Evolutionary conservation across 2,329 filamentous ascomycete species (phyloP).

Genomic region (Calonectria pauciramosa): DNA sequence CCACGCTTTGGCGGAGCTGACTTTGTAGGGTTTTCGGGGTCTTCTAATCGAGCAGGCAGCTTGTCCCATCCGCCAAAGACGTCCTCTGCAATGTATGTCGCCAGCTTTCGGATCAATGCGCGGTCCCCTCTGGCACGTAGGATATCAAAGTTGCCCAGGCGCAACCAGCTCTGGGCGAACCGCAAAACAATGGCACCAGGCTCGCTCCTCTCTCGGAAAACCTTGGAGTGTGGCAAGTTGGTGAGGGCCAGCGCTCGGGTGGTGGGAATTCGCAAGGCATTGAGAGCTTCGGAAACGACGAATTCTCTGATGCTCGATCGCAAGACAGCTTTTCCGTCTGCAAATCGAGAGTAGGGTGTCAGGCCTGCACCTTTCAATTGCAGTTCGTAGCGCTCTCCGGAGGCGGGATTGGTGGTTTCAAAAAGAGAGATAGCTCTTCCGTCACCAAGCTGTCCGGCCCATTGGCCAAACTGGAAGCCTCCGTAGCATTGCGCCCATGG

Average conservation of each 20-base stretch:
- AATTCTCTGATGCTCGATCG: conserved; percentile 95
- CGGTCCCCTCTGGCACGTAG: conserved; percentile 85
- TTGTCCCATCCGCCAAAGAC: conserved; percentile 90
- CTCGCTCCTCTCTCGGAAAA: conserved; percentile 84
- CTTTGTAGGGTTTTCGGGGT: conserved; percentile 62
- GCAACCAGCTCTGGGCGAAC: conserved; percentile 92
- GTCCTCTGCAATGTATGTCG: conserved; percentile 88
- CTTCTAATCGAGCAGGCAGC: conserved; percentile 74
- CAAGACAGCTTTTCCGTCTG: conserved; percentile 94
- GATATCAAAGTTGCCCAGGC: conserved; percentile 97
- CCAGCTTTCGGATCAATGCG: conserved; percentile 77
- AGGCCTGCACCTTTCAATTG: conserved; percentile 95
- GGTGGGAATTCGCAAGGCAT: conserved; percentile 87
- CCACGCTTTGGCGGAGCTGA: conserved; percentile 63
- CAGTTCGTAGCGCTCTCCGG: conserved; percentile 84
- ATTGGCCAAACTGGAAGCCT: conserved; percentile 84
- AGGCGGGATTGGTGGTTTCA: conserved; percentile 82
- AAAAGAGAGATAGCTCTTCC: conserved; percentile 95
- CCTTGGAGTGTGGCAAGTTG: conserved; percentile 78
- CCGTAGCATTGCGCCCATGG: conserved; percentile 99
- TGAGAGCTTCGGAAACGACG: conserved; percentile 88
- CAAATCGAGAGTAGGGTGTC: conserved; percentile 96
- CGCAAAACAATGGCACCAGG: conserved; percentile 93
- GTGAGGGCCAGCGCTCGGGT: conserved; percentile 90
- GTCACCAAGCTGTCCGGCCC: conserved; percentile 96